These are phyloP conservation scores for Forsythia suspensa DNA, from an alignment of 257 asterid species.

Conservation along the genomic window DNA sequence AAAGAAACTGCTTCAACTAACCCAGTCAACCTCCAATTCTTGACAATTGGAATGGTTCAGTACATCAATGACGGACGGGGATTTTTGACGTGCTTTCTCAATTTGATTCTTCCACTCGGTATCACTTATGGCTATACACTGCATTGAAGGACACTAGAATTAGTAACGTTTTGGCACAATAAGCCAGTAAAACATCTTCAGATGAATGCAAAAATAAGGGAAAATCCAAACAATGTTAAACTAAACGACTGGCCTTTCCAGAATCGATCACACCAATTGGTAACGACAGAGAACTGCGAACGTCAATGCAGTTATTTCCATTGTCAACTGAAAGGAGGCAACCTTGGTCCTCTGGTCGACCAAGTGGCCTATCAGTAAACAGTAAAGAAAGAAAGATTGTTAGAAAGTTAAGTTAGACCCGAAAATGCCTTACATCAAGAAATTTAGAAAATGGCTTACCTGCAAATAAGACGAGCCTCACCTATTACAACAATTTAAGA, in stretches of 20 bases:
- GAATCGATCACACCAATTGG: conserved; percentile 68
- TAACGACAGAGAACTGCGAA: conserved; percentile 44
- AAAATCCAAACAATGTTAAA: conserved; percentile 11
- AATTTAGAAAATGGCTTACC: conserved; percentile 43
- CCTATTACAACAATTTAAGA: conserved; percentile 38
- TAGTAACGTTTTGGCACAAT: conserved; percentile 2
- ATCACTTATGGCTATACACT: conserved; percentile 47
- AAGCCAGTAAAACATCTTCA: neutral
- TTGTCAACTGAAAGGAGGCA: conserved; percentile 35
- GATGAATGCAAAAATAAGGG: neutral
- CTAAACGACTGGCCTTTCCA: conserved; percentile 42
- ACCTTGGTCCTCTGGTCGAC: conserved; percentile 47
- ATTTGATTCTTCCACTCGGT: conserved; percentile 50
- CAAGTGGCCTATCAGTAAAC: conserved; percentile 50
- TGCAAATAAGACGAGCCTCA: conserved; percentile 68
- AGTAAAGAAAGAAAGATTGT: neutral
- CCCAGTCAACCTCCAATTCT: conserved; percentile 61
- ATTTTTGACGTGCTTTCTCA: conserved; percentile 31
- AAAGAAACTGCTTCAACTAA: conserved; percentile 31
- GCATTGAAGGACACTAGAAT: conserved; percentile 23
- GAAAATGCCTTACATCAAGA: neutral
- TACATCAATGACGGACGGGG: conserved; percentile 53
- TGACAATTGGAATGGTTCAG: conserved; percentile 31
- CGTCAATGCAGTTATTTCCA: conserved; percentile 30
- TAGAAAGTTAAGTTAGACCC: neutral